These are phyloP conservation scores for Picochlorum sp. DNA, from an alignment of 139 green algal genomes.

Conservation along the genomic window DNA sequence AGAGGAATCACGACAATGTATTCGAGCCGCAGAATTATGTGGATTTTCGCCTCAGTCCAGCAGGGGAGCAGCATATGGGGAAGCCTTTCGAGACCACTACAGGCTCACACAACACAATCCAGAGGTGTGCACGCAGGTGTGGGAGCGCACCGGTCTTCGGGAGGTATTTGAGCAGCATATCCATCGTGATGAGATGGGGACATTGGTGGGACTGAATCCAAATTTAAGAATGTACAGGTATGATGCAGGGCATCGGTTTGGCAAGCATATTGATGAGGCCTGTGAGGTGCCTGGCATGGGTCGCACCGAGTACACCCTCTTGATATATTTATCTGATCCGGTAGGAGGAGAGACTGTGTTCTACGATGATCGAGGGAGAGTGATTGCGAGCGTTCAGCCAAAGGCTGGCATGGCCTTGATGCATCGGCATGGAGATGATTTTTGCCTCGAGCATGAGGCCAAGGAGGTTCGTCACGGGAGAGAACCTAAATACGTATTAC, in stretches of 20 bases:
- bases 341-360: conserved; percentile 43
- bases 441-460: conserved; percentile 53
- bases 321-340: conserved; percentile 49
- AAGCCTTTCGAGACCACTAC: conserved; percentile 50
- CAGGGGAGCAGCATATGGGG: conserved; percentile 38
- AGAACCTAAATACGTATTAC: conserved; percentile 62
- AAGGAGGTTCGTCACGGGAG: conserved; percentile 24
- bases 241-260: conserved; percentile 40
- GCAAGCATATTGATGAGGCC: conserved; percentile 54
- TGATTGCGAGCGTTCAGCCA: conserved; percentile 34
- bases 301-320: conserved; percentile 48
- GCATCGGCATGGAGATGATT: conserved; percentile 60
- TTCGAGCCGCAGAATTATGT: conserved; percentile 18
- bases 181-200: conserved; percentile 10
- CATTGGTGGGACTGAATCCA: conserved; percentile 39
- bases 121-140: conserved; percentile 19
- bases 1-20: conserved; percentile 13
- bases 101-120: conserved; percentile 28
- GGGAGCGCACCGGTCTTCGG: conserved; percentile 27
- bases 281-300: conserved; percentile 2
- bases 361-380: conserved; percentile 23
- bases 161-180: conserved; percentile 10
- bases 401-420: conserved; percentile 45
- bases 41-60: conserved; percentile 47
- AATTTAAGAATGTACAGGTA: conserved; percentile 69